Evolutionary conservation across 176 grass and related monocot species (phyloP), one percentile per base, ranked within the genome.

Genomic region (Aegilops umbellulata): DNA sequence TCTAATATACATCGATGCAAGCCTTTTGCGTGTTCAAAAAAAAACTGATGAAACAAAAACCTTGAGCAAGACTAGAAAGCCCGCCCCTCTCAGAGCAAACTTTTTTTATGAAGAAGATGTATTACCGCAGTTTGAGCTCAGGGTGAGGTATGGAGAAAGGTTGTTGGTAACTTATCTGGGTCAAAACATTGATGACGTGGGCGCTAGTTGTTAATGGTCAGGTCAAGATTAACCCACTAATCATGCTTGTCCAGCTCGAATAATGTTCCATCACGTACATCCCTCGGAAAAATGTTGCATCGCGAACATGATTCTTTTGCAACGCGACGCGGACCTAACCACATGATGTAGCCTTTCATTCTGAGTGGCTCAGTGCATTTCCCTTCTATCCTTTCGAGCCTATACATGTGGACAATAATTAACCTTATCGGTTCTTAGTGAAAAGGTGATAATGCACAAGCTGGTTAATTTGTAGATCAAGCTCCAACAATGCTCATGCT

Each of bases 401-500:
- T 80, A 76, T 51, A 46, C 44, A 51, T 17, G 24, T 68, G 68
- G 44, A 32, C 58, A 61, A n/a, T 57, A 79, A 60, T 27, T 46
- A 64, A 19, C 55, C 39, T 86, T 61, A 27, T 58, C 36, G 27
- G 15, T 38, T 29, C 44, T 69, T 80, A 69, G 60, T 87, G 46
- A 49, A 47, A 55, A 78, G 26, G 75, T 75, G 67, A 39, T 68
- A 60, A 46, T 44, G 60, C 75, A 68, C 46, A 60, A 11, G 36
- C 74, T 55, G 36, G 85, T 76, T 87, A 87, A 91, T 87, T 91
- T 91, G 81, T 84, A 51, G 85, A 26, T 38, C 34, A 91, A 87
- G 89, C 68, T 76, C 15, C 34, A 87, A 69, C 49, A 80, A 69
- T 35, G 76, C 60, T 68, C 76, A 25, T 49, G 61, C 66, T 91